These are phyloP conservation scores for Penicillium chermesinum DNA, from an alignment of 495 filamentous ascomycete genomes.

Conservation along the genomic window DNA sequence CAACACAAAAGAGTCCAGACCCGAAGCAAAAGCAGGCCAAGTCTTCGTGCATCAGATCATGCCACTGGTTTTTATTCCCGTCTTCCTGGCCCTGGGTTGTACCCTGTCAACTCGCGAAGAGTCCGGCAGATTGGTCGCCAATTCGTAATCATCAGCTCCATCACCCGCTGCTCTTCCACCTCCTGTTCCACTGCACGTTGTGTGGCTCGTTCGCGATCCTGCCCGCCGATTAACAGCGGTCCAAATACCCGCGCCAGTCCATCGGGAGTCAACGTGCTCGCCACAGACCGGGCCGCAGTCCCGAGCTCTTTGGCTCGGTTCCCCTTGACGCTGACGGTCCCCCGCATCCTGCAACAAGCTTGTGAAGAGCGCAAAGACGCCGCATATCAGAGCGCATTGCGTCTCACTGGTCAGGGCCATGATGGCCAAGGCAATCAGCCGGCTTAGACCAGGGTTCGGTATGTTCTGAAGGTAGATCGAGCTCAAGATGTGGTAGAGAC, in stretches of 20 bases:
- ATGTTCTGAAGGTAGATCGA: conserved; percentile 49
- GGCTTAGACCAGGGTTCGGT: conserved; percentile 14
- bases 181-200: conserved; percentile 21
- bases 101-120: conserved; percentile 24
- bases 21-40: no score
- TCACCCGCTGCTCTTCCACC: conserved; percentile 31
- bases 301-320: conserved; percentile 7
- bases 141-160: conserved; percentile 27
- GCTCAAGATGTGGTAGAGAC: conserved; percentile 60
- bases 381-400: conserved; percentile 39
- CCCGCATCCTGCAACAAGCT: conserved; percentile 24
- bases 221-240: conserved; percentile 26
- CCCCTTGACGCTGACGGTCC: conserved; percentile 11
- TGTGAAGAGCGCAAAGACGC: conserved; percentile 34
- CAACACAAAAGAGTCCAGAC: no score
- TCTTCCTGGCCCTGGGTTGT: not conserved
- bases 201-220: conserved; percentile 8
- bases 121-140: conserved; percentile 33
- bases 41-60: not conserved
- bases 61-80: no score
- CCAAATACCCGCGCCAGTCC: conserved; percentile 30
- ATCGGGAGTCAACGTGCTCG: conserved; percentile 20
- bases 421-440: conserved; percentile 36
- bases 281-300: conserved; percentile 14
- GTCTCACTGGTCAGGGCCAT: conserved; percentile 33